These are phyloP conservation scores for Boletales sp. DNA, from an alignment of 768 basidiomycete species.

Conservation along the genomic window DNA sequence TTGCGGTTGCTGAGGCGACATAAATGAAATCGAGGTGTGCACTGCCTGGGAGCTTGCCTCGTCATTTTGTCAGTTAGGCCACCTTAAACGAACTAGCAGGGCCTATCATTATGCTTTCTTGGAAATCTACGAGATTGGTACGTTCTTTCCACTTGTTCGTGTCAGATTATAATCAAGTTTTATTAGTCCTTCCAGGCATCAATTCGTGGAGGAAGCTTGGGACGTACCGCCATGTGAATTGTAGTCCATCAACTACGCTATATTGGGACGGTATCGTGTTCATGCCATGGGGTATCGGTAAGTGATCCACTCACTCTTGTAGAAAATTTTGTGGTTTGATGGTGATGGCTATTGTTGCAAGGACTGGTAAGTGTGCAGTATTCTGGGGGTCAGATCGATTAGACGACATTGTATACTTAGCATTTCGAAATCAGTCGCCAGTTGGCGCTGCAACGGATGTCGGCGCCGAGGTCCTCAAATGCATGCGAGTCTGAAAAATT, in stretches of 20 bases:
- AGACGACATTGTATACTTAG: too few relatives aligned
- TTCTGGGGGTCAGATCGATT: too few relatives aligned
- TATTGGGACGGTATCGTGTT: constrained; percentile 28
- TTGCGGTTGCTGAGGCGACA: constrained; percentile 12
- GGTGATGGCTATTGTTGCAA: constrained; percentile 10
- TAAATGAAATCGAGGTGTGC: constrained; percentile 3
- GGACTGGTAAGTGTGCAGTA: constrained; percentile 15
- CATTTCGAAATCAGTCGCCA: too few relatives aligned
- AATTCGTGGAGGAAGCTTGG: constrained; percentile 22
- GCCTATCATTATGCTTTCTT: constrained; percentile 11
- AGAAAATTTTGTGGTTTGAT: neutral
- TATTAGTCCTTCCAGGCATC: constrained; percentile 23
- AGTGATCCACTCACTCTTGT: neutral
- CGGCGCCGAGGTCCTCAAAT: too few relatives aligned
- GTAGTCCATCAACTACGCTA: constrained; percentile 17
- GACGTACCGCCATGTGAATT: constrained; percentile 17
- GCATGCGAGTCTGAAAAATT: too few relatives aligned
- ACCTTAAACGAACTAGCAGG: too few relatives aligned
- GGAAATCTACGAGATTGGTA: constrained; percentile 21
- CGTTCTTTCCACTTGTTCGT: neutral
- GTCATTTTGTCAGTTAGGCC: constrained; percentile 15
- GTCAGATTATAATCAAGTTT: neutral
- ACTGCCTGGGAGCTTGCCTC: constrained; percentile 16
- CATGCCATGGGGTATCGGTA: constrained; percentile 23
- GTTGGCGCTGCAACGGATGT: too few relatives aligned